Base-by-base conservation (phyloP, 1,139 yeast genomes). In the Torulaspora globosa region DNA sequence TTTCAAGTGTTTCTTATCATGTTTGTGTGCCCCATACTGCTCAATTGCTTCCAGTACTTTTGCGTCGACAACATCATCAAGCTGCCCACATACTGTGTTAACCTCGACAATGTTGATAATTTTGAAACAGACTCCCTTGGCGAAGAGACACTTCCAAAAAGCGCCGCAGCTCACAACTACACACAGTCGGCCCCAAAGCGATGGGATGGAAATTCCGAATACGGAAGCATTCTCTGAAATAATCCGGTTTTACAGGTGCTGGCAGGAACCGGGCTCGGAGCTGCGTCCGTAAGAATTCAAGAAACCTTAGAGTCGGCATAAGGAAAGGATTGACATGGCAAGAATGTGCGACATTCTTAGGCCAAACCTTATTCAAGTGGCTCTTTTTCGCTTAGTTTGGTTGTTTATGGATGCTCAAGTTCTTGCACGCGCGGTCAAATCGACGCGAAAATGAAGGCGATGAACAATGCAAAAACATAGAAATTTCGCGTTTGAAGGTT, bases 51-150 rank as follows among this genome's bases (percentile, higher is more conserved):
- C 55, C 97, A 92, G 68, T 84, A 88, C 60, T 77, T 86, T 41
- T 77, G 92, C 53, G 81, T 92, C 36, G 98, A 92, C 63, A 85
- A 85, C 58, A 84, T 92, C 50, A 89, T 92, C 56, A 88, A 85
- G 64, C 68, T 80, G 38, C 79, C 79, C 24, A 44, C 55, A 1
- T 70, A 70, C 16, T 48, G 50, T 30, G 39, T 54, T 12, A 60
- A 47, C 33, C 28, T 51, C 12, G 51, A 46, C 30, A 56, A 50
- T 28, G 49, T 51, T 12, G 59, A 60, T 12, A 62, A 55, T 39
- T 60, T 60, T 35, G 66, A 61, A 38, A 51, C 57, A 5, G 46
- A 43, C 11, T 39, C 51, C 12, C 29, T 45, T 21, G 37, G 38
- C n/a, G 29, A 21, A 2, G 27, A 34, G n/a, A 33, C 30, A 19